Percentiles rank a stretch among this genome's conserved stretches.
Conservation (phyloP, 768 basidiomycete genomes). For the Sarcodon aspratus region DNA sequence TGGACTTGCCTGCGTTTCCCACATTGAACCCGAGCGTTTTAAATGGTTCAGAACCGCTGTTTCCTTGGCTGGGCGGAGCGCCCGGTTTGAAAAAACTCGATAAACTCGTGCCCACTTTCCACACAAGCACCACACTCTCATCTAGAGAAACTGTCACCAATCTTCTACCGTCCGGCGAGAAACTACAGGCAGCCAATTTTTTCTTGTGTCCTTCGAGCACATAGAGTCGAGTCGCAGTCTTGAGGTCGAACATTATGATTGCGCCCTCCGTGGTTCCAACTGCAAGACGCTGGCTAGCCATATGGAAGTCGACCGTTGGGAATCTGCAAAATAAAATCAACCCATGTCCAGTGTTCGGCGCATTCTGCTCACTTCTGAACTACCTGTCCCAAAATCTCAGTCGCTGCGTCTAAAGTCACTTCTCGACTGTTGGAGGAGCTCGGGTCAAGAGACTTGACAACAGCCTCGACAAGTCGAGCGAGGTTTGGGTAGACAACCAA, state of each 20-base stretch:
- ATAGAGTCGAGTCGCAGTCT: conserved; percentile 90
- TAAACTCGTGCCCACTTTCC: conserved; percentile 92
- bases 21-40: conserved; percentile 82
- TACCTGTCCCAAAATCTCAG: conserved; percentile 90
- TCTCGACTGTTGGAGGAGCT: conserved; percentile 68
- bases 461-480: conserved; percentile 83
- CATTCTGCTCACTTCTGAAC: conserved; percentile 64
- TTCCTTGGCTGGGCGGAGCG: conserved; percentile 83
- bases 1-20: conserved; percentile 61
- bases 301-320: conserved; percentile 91
- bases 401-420: conserved; percentile 82
- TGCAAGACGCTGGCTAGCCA: conserved; percentile 74
- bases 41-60: conserved; percentile 73
- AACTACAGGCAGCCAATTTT: conserved; percentile 72
- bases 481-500: conserved; percentile 75
- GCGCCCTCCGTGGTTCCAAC: conserved; percentile 95
- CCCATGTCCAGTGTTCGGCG: not conserved
- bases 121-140: conserved; percentile 77
- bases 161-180: conserved; percentile 88
- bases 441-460: conserved; percentile 94
- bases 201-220: conserved; percentile 89
- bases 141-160: conserved; percentile 81
- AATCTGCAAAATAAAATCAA: conserved; percentile 36
- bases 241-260: conserved; percentile 91
- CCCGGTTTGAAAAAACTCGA: conserved; percentile 86